A percentile compares a stretch with the other conserved stretches of the same genome.
Evolutionary conservation across 2,329 filamentous ascomycete genomes (phyloP).

Genomic region (Colletotrichum destructivum): DNA sequence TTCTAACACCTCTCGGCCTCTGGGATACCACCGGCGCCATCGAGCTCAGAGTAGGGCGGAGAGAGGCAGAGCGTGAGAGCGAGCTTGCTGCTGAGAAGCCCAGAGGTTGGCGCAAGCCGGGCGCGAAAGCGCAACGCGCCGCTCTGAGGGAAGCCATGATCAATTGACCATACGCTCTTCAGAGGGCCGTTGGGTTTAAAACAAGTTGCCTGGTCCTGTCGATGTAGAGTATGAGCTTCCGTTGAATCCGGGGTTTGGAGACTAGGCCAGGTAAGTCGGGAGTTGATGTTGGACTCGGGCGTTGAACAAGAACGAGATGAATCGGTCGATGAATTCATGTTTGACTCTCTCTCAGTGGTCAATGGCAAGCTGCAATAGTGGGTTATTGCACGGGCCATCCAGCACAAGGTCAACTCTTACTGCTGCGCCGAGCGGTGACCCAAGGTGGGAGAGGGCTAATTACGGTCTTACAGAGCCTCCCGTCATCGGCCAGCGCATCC

Average conservation of each 20-base stretch:
- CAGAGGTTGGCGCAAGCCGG: conserved; percentile 9
- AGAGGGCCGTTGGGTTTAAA: neutral
- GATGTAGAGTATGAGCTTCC: neutral
- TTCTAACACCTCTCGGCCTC: conserved; percentile 1
- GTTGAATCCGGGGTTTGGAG: neutral
- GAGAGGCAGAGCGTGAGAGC: conserved; percentile 5
- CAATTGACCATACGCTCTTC: neutral
- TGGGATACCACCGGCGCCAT: neutral
- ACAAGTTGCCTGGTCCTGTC: neutral
- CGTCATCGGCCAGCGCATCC: neutral
- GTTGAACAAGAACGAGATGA: conserved; percentile 15
- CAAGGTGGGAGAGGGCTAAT: neutral
- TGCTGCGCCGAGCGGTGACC: conserved; percentile 1
- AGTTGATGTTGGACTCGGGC: neutral
- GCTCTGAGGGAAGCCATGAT: conserved; percentile 32
- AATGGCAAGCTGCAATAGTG: conserved; percentile 7
- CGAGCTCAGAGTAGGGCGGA: conserved; percentile 18
- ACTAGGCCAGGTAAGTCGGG: neutral
- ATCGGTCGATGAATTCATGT: neutral
- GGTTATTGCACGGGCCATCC: neutral
- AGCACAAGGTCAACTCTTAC: neutral
- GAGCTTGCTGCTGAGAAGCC: conserved; percentile 24
- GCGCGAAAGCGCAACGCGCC: conserved; percentile 18
- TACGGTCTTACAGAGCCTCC: neutral
- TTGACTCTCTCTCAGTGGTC: conserved; percentile 16